A percentile compares a stretch with the other conserved stretches of the same genome.
Conservation (phyloP, 2,329 filamentous ascomycete species). For the Verruconis gallopava region DNA sequence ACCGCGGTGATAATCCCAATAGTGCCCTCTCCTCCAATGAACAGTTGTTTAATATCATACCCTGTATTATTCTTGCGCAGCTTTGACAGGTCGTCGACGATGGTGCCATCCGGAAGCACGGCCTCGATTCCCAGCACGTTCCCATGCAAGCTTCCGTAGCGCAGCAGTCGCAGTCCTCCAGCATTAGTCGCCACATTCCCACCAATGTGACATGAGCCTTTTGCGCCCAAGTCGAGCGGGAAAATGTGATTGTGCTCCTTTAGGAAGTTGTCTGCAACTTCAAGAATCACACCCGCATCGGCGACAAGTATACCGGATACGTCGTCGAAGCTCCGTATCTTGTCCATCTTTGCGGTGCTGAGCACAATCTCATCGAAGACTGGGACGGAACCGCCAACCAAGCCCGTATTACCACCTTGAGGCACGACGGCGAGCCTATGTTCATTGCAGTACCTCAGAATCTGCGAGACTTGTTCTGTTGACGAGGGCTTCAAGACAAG, state of each 20-base stretch:
- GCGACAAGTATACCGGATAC: slow-evolving; percentile 81
- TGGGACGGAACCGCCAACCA: slow-evolving; percentile 89
- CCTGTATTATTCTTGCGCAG: slow-evolving; percentile 98
- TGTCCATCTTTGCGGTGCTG: slow-evolving; percentile 80
- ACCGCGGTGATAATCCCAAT: slow-evolving; percentile 88
- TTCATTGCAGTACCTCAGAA: slow-evolving; percentile 91
- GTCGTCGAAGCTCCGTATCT: slow-evolving; percentile 82
- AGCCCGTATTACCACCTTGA: slow-evolving; percentile 90
- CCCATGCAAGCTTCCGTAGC: slow-evolving; percentile 90
- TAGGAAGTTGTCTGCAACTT: slow-evolving; percentile 75
- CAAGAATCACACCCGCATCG: slow-evolving; percentile 83
- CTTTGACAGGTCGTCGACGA: slow-evolving; percentile 77
- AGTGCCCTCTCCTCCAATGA: slow-evolving; percentile 91
- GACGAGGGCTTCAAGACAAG: slow-evolving; percentile 76
- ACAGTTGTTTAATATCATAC: slow-evolving; percentile 92
- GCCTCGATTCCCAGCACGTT: slow-evolving; percentile 86
- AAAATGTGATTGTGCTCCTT: slow-evolving; percentile 79
- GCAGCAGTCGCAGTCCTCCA: slow-evolving; percentile 73
- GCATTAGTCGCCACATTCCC: slow-evolving; percentile 95
- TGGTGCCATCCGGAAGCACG: slow-evolving; percentile 82
- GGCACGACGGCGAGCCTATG: slow-evolving; percentile 86
- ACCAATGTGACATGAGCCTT: slow-evolving; percentile 92
- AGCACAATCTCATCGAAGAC: slow-evolving; percentile 98
- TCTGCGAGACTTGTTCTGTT: slow-evolving; percentile 78
- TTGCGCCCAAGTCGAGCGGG: slow-evolving; percentile 91